Evolutionary conservation across 257 asterid species (phyloP).

Genomic region (Echium plantagineum): DNA sequence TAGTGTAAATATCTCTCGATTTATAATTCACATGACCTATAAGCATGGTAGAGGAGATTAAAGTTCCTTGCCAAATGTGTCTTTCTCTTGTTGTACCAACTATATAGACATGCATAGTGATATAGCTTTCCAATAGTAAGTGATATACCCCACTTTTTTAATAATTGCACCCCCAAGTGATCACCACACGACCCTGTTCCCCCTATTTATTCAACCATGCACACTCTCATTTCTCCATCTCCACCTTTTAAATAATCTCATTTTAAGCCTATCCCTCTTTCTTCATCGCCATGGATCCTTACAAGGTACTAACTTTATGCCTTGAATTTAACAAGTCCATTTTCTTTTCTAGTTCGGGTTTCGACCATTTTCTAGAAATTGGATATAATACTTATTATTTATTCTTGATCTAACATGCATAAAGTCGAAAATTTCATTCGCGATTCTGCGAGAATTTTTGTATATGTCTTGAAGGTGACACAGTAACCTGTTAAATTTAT

Average conservation of each 20-base stretch:
- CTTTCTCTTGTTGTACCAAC: neutral
- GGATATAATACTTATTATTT: too few species aligned
- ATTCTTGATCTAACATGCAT: too few species aligned
- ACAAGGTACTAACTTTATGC: conserved; percentile 34
- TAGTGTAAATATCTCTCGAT: too few species aligned
- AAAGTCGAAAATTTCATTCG: too few species aligned
- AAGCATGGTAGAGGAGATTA: too few species aligned
- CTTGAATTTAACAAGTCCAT: neutral
- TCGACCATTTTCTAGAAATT: too few species aligned
- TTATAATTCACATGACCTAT: too few species aligned
- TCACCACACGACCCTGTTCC: neutral
- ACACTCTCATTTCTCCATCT: neutral
- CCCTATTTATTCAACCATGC: neutral
- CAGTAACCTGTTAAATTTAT: neutral
- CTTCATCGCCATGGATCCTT: conserved; percentile 48
- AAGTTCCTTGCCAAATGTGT: too few species aligned
- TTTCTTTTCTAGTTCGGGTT: neutral
- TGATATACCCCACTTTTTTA: neutral
- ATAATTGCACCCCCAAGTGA: neutral
- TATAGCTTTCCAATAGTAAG: neutral
- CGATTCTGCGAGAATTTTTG: too few species aligned
- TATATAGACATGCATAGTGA: neutral
- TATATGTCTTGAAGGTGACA: too few species aligned
- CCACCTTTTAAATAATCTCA: neutral
- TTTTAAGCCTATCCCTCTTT: neutral